Conservation (phyloP, 106 monocot genomes). For the Dendrobium catenatum region DNA sequence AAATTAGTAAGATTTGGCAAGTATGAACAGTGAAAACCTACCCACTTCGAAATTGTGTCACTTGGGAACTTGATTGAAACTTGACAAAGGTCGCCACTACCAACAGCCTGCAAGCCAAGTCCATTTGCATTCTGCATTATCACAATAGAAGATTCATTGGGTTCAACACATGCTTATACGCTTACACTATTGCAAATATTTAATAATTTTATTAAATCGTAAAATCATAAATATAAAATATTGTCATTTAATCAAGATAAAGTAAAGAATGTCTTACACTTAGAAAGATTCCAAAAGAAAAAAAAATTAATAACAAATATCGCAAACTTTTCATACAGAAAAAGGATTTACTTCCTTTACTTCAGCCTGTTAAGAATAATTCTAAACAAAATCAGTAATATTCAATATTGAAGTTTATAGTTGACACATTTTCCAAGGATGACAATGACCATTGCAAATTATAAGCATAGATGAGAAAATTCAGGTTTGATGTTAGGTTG, state of each 20-base stretch:
- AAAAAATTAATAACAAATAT: neutral
- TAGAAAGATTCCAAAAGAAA: neutral
- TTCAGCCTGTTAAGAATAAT: neutral
- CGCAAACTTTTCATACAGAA: neutral
- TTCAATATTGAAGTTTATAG: neutral
- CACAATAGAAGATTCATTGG: conserved; percentile 1
- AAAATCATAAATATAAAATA: neutral
- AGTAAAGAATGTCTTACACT: neutral
- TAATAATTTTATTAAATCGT: neutral
- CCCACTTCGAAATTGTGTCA: conserved; percentile 78
- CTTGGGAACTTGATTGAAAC: conserved; percentile 65
- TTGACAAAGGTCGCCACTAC: conserved; percentile 54
- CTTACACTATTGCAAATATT: neutral
- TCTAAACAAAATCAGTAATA: neutral
- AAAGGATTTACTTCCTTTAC: neutral
- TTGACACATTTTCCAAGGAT: neutral
- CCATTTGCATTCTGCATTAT: conserved; percentile 83
- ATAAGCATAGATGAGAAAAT: neutral
- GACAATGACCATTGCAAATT: neutral
- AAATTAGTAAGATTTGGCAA: neutral
- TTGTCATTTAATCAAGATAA: neutral
- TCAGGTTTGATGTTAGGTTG: neutral
- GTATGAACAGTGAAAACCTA: conserved; percentile 22
- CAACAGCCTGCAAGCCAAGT: conserved; percentile 64
- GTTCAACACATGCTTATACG: neutral